A percentile compares a stretch with the other conserved stretches of the same genome.
Evolutionary conservation across 1,284 basidiomycete genomes (phyloP).

Genomic region (Fomitiporia mediterranea): DNA sequence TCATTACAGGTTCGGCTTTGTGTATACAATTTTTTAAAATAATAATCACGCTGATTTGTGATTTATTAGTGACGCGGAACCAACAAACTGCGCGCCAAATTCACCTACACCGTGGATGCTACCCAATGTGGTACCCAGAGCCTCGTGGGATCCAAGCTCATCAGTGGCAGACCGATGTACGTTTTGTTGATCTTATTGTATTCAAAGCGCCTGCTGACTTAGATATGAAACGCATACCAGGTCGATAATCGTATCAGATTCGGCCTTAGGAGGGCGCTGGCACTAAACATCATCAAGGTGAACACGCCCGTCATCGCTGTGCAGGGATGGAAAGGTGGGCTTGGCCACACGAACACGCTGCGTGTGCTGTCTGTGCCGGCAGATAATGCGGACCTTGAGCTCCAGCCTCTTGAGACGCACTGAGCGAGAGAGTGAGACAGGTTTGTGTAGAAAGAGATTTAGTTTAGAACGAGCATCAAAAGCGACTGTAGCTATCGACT

Average conservation of each 20-base stretch:
- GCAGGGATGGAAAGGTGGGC: slow-evolving; percentile 98
- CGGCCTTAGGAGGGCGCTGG: slow-evolving; percentile 86
- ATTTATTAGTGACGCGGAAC: slow-evolving; percentile 81
- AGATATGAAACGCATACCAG: slow-evolving; percentile 42
- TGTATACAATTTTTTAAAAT: slow-evolving; percentile 2
- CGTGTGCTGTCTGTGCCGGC: slow-evolving; percentile 82
- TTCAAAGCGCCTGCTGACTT: slow-evolving; percentile 30
- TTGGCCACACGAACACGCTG: slow-evolving; percentile 88
- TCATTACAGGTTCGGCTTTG: slow-evolving; percentile 73
- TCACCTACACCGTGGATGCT: slow-evolving; percentile 95
- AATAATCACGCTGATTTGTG: not conserved
- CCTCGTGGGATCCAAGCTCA: slow-evolving; percentile 81
- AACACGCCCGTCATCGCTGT: slow-evolving; percentile 92
- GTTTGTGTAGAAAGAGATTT: no score
- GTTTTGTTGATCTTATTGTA: slow-evolving; percentile 25
- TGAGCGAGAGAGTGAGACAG: not conserved
- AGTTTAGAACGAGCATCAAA: no score
- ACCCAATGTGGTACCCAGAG: slow-evolving; percentile 96
- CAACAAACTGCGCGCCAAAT: slow-evolving; percentile 95
- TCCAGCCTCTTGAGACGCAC: slow-evolving; percentile 54
- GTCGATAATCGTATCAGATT: slow-evolving; percentile 89
- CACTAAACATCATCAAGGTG: slow-evolving; percentile 84
- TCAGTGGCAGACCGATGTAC: slow-evolving; percentile 98
- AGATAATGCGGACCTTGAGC: slow-evolving; percentile 75
- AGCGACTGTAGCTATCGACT: no score